Conservation (phyloP, 2,329 filamentous ascomycete species). For the Paraphaeosphaeria sporulosa region DNA sequence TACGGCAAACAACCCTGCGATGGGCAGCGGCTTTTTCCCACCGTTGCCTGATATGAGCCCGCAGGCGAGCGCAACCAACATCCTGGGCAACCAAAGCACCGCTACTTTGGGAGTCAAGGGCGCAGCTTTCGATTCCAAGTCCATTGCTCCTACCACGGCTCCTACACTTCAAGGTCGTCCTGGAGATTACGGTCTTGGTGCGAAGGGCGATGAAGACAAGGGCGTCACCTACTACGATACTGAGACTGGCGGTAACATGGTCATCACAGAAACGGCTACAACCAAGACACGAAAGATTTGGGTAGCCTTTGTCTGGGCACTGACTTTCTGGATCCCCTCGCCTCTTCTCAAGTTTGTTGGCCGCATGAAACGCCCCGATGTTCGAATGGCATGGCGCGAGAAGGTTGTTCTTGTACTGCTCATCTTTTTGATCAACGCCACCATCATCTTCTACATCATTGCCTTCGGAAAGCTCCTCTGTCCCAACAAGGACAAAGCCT, state of each 20-base stretch:
- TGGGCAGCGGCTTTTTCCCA: slow-evolving; percentile 71
- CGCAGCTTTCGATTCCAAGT: slow-evolving; percentile 47
- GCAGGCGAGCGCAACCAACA: slow-evolving; percentile 75
- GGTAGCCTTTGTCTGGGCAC: slow-evolving; percentile 81
- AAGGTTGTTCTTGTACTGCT: slow-evolving; percentile 84
- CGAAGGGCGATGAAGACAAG: slow-evolving; percentile 75
- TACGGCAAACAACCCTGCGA: slow-evolving; percentile 64
- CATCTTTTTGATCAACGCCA: slow-evolving; percentile 81
- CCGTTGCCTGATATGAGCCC: slow-evolving; percentile 65
- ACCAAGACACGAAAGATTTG: slow-evolving; percentile 73
- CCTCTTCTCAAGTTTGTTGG: slow-evolving; percentile 80
- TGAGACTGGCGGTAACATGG: slow-evolving; percentile 78
- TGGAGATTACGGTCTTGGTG: slow-evolving; percentile 89
- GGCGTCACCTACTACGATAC: slow-evolving; percentile 72
- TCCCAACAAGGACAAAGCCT: slow-evolving; percentile 90
- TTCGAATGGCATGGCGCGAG: slow-evolving; percentile 96
- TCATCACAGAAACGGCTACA: slow-evolving; percentile 74
- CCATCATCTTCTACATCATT: slow-evolving; percentile 92
- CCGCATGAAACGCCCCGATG: slow-evolving; percentile 96
- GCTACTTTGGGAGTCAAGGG: slow-evolving; percentile 56
- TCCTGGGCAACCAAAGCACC: slow-evolving; percentile 60
- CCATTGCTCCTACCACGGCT: slow-evolving; percentile 66
- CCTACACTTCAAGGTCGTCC: slow-evolving; percentile 61
- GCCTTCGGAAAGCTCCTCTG: slow-evolving; percentile 85
- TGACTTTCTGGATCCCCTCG: slow-evolving; percentile 96